Conservation (phyloP, 306 rosid genomes). For the Parietaria judaica region DNA sequence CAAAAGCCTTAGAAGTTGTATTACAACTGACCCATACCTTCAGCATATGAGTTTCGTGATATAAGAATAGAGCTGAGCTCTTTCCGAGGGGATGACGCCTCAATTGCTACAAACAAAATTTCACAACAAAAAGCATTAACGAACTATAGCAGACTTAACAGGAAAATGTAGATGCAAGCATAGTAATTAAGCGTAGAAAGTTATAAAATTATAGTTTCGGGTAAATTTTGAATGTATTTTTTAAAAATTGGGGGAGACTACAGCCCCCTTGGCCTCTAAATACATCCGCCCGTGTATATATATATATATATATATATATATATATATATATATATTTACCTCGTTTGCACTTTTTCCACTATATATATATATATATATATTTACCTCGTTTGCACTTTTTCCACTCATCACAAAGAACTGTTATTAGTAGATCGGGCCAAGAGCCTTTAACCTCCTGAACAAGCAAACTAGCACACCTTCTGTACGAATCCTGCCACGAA, state of each 20-base stretch:
- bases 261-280: too few relatives aligned
- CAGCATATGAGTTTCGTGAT: slow-evolving; percentile 35
- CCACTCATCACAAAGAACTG: slow-evolving; percentile 75
- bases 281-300: too few relatives aligned
- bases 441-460: slow-evolving; percentile 60
- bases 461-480: slow-evolving; percentile 49
- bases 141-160: slow-evolving; percentile 14
- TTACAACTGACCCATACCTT: slow-evolving; percentile 32
- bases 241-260: too few relatives aligned
- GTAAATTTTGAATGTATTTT: too few relatives aligned
- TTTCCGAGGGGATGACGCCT: slow-evolving; percentile 74
- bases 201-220: too few relatives aligned
- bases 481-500: slow-evolving; percentile 56
- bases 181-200: too few relatives aligned
- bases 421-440: slow-evolving; percentile 73
- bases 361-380: background rate
- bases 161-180: slow-evolving; percentile 6
- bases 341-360: slow-evolving; percentile 88
- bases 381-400: slow-evolving; percentile 85
- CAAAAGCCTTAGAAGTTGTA: too few relatives aligned
- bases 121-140: slow-evolving; percentile 13
- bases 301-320: too few relatives aligned
- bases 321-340: slow-evolving; percentile 32
- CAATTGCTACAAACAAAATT: slow-evolving; percentile 56
- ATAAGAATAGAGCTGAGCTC: slow-evolving; percentile 57